Evolutionary conservation across 2,329 filamentous ascomycete species (phyloP), one percentile per base, ranked within the genome.

Genomic region (Myriosclerotinia curreyana): DNA sequence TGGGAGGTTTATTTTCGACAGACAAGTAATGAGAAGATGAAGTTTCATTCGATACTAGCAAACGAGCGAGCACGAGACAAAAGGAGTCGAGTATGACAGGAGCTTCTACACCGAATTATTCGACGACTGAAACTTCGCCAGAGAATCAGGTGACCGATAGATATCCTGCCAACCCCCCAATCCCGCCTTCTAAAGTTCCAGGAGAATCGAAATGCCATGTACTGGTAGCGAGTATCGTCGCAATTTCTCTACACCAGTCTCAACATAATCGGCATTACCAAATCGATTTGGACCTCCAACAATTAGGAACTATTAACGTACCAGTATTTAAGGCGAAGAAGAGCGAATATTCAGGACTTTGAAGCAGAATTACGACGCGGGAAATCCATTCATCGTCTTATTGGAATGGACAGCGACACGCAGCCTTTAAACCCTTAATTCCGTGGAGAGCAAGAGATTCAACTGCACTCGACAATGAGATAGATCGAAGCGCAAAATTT

Each of bases 231-330:
- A 48, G 28, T 2, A 46, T 36, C 12, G 42, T 58, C 28, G 55
- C 42, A 17, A 58, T 48, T 22, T 58, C 55, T 58, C 55, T 42
- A 58, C 55, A 48, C 20, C n/a, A 46, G 55, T 36, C 55, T 48
- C 42, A 48, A 20, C 20, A 22, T 48, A 1, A 36, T 58, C 55
- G 22, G 28, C 28, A 25, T 17, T 25, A 12, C 31, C 14, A 12
- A 25, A 14, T 12, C 28, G 36, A 11, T 48, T 25, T 36, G 12
- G 6, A 36, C 44, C 31, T 25, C 9, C 55, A 14, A 48, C 2
- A 34, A 36, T 8, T 14, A 36, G 42, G 28, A 25, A 31, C 12
- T 36, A 36, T 42, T 15, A 17, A 36, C n/a, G 14, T 48, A 11
- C 4, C n/a, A 31, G 28, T 17, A 22, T 17, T 12, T 22, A 9